These are phyloP conservation scores for Trametes cinnabarina DNA, from an alignment of 768 basidiomycete species.

Conservation along the genomic window DNA sequence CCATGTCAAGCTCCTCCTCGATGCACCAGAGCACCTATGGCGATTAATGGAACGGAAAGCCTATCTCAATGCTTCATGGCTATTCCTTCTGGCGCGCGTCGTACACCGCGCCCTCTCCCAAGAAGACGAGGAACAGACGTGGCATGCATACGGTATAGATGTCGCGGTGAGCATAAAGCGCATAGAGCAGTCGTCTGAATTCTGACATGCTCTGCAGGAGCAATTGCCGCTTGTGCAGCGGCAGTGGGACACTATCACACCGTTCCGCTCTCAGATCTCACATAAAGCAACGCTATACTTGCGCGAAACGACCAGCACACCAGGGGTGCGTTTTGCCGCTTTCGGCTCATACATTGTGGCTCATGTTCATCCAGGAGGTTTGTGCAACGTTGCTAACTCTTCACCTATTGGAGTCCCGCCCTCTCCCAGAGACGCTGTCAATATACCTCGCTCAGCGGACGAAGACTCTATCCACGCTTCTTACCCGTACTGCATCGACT, in stretches of 20 bases:
- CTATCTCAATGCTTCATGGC: conserved; percentile 82
- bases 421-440: conserved; percentile 67
- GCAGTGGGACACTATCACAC: conserved; percentile 89
- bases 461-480: conserved; percentile 49
- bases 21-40: conserved; percentile 92
- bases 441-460: conserved; percentile 72
- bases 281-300: conserved; percentile 85
- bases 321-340: conserved; percentile 43
- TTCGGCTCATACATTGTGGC: background rate
- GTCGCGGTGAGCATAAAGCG: conserved; percentile 51
- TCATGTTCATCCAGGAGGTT: conserved; percentile 47
- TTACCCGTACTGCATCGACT: conserved; percentile 25
- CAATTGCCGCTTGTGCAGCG: conserved; percentile 88
- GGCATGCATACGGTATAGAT: conserved; percentile 59
- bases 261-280: conserved; percentile 85
- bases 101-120: conserved; percentile 73
- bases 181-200: too few relatives aligned
- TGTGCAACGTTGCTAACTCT: conserved; percentile 81
- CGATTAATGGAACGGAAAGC: conserved; percentile 76
- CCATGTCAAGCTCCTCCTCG: conserved; percentile 87
- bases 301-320: conserved; percentile 53
- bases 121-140: conserved; percentile 52
- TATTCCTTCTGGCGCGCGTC: conserved; percentile 82
- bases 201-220: conserved; percentile 49
- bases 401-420: conserved; percentile 85